These are phyloP conservation scores for Flueggea neowawraea DNA, from an alignment of 441 rosid species.

Conservation along the genomic window DNA sequence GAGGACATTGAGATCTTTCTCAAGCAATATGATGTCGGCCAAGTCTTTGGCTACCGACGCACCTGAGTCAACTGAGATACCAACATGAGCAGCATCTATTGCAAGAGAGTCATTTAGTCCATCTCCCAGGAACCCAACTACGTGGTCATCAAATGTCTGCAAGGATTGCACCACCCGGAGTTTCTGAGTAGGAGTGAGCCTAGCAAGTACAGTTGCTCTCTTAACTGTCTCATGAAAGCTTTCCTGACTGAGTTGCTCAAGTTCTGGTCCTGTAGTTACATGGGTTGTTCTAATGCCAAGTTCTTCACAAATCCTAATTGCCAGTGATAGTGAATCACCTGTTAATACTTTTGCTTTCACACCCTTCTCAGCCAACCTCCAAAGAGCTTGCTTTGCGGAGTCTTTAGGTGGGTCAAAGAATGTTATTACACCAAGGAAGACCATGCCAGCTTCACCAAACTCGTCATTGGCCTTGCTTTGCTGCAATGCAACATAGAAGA, in stretches of 20 bases:
- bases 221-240: slow-evolving; percentile 58
- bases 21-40: slow-evolving; percentile 64
- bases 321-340: slow-evolving; percentile 67
- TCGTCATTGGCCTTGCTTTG: slow-evolving; percentile 24
- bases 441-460: slow-evolving; percentile 52
- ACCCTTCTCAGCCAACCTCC: slow-evolving; percentile 73
- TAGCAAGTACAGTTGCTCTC: slow-evolving; percentile 63
- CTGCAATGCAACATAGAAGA: slow-evolving; percentile 26
- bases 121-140: slow-evolving; percentile 73
- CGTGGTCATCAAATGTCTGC: slow-evolving; percentile 51
- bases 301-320: slow-evolving; percentile 61
- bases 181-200: slow-evolving; percentile 69
- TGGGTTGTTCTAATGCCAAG: slow-evolving; percentile 65
- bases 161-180: slow-evolving; percentile 64
- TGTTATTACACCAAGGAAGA: slow-evolving; percentile 58
- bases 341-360: slow-evolving; percentile 74
- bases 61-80: slow-evolving; percentile 70
- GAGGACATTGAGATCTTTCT: slow-evolving; percentile 45
- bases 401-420: slow-evolving; percentile 81
- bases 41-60: slow-evolving; percentile 69
- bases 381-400: slow-evolving; percentile 72
- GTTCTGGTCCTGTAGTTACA: slow-evolving; percentile 71
- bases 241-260: slow-evolving; percentile 57
- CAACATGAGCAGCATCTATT: slow-evolving; percentile 63
- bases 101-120: slow-evolving; percentile 72